Evolutionary conservation across 192 early-diverging fungal species (phyloP).

Genomic region (Umbelopsis sp.): DNA sequence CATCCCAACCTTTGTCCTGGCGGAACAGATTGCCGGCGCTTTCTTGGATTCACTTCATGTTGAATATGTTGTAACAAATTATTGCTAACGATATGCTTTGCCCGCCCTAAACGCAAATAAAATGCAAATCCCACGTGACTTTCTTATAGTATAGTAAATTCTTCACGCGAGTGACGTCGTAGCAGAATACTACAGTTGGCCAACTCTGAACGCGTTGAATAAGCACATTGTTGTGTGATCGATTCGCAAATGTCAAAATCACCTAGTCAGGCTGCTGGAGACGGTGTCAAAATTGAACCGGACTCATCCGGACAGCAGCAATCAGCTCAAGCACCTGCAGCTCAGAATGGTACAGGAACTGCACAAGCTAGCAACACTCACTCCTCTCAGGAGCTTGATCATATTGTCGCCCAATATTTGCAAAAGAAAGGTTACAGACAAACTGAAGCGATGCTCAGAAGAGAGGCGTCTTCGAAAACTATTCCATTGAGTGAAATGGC

Average conservation of each 20-base stretch:
- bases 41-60: no score
- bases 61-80: no score
- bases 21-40: no score
- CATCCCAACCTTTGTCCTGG: no score
- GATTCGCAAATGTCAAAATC: slow-evolving; percentile 16
- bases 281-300: slow-evolving; percentile 19
- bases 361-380: slow-evolving; percentile 20
- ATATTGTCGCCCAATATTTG: slow-evolving; percentile 68
- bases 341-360: neutral
- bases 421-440: slow-evolving; percentile 70
- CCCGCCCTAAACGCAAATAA: no score
- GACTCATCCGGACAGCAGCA: slow-evolving; percentile 10
- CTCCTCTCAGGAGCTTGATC: slow-evolving; percentile 52
- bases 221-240: neutral
- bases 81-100: no score
- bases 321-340: neutral
- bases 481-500: slow-evolving; percentile 16
- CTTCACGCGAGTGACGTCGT: no score
- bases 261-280: slow-evolving; percentile 16
- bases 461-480: slow-evolving; percentile 55
- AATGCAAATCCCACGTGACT: no score
- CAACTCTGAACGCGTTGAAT: neutral
- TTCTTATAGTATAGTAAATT: no score
- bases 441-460: slow-evolving; percentile 64
- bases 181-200: no score